Evolutionary conservation across 768 basidiomycete genomes (phyloP).

Genomic region (Leccinum arenicola): DNA sequence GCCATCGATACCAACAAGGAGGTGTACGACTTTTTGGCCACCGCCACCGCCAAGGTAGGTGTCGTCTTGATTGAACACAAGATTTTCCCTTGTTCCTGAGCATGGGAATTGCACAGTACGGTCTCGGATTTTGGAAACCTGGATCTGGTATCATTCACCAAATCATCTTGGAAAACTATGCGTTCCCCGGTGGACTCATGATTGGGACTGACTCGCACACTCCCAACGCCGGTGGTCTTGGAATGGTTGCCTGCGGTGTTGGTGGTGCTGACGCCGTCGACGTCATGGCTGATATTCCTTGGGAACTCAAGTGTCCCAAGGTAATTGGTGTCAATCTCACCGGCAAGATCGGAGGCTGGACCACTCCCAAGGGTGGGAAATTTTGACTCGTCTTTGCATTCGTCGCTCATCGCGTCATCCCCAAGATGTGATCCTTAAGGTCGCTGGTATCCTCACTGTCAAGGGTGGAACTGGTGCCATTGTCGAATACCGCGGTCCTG

Average conservation of each 20-base stretch:
- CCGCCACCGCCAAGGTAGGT: slow-evolving; percentile 84
- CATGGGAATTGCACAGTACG: slow-evolving; percentile 55
- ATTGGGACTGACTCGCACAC: slow-evolving; percentile 99
- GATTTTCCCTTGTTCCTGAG: neutral
- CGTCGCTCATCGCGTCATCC: slow-evolving; percentile 10
- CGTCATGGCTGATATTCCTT: slow-evolving; percentile 96
- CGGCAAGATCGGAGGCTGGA: slow-evolving; percentile 96
- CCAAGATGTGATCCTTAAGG: slow-evolving; percentile 95
- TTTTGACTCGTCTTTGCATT: neutral
- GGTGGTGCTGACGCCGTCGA: slow-evolving; percentile 99
- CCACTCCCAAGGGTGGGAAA: slow-evolving; percentile 84
- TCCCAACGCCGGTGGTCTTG: slow-evolving; percentile 98
- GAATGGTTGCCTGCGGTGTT: slow-evolving; percentile 99
- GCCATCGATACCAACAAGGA: slow-evolving; percentile 95
- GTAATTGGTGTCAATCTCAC: slow-evolving; percentile 96
- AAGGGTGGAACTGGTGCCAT: slow-evolving; percentile 99
- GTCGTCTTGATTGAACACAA: slow-evolving; percentile 8
- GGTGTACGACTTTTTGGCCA: slow-evolving; percentile 99
- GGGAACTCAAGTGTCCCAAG: slow-evolving; percentile 99
- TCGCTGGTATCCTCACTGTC: slow-evolving; percentile 97
- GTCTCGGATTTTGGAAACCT: slow-evolving; percentile 99
- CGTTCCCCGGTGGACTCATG: slow-evolving; percentile 99
- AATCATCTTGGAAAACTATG: slow-evolving; percentile 99
- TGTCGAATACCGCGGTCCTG: slow-evolving; percentile 93
- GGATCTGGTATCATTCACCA: slow-evolving; percentile 99